Conservation (phyloP, 257 asterid species). For the Henckelia pumila region DNA sequence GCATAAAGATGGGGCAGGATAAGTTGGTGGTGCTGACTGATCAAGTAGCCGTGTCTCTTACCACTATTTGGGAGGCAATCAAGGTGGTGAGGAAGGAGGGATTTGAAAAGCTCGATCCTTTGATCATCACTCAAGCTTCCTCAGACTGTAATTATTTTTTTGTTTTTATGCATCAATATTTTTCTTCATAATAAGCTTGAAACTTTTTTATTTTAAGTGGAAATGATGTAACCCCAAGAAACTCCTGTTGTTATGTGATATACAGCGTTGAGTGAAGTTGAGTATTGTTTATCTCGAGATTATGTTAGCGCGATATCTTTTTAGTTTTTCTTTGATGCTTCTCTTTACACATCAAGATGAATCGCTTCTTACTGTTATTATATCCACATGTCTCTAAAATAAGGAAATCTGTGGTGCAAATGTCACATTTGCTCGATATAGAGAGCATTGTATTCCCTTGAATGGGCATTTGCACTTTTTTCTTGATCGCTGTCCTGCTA, state of each 20-base stretch:
- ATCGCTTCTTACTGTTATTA: too few species aligned
- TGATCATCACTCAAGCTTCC: slow-evolving; percentile 67
- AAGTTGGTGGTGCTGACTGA: slow-evolving; percentile 63
- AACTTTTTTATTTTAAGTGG: not conserved
- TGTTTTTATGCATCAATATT: not conserved
- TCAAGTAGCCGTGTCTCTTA: slow-evolving; percentile 41
- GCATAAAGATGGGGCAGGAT: slow-evolving; percentile 39
- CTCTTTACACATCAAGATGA: not conserved
- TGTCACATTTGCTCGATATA: not conserved
- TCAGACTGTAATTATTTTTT: slow-evolving; percentile 46
- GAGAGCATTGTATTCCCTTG: not conserved
- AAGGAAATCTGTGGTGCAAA: not conserved
- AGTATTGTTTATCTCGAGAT: not conserved
- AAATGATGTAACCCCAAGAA: not conserved
- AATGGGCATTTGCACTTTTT: not conserved
- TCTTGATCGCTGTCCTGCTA: not conserved
- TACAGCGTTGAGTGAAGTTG: not conserved
- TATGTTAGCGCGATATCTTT: not conserved
- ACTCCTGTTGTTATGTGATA: not conserved
- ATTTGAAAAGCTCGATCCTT: slow-evolving; percentile 48
- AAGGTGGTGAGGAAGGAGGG: slow-evolving; percentile 54
- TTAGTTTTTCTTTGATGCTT: not conserved
- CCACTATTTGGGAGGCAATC: slow-evolving; percentile 49
- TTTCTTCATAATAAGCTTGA: not conserved
- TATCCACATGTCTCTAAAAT: not conserved